A percentile compares a stretch with the other conserved stretches of the same genome.
Conservation (phyloP, 257 asterid genomes). For the Solanum acaule region DNA sequence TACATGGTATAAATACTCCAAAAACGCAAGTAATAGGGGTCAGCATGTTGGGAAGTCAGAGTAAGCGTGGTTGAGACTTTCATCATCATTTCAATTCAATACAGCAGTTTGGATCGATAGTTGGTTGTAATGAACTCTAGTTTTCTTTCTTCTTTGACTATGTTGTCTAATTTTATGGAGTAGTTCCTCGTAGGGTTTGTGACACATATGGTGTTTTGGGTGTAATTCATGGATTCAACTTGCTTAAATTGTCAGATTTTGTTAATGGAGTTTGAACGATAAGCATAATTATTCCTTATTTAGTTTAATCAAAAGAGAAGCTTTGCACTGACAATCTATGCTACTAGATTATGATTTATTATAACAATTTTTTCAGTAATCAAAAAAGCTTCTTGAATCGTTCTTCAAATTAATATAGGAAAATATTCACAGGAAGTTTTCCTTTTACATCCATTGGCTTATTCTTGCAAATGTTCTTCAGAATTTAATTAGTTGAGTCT, state of each 20-base stretch:
- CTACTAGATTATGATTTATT: background rate
- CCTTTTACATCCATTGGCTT: background rate
- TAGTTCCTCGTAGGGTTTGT: background rate
- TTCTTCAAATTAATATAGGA: background rate
- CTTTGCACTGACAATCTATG: background rate
- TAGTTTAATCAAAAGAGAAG: background rate
- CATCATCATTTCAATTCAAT: background rate
- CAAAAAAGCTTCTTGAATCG: background rate
- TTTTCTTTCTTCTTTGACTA: background rate
- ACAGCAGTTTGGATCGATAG: background rate
- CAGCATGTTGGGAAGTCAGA: background rate
- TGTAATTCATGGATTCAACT: background rate
- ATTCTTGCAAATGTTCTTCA: background rate
- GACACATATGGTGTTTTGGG: background rate
- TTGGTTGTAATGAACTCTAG: background rate
- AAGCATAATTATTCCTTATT: background rate
- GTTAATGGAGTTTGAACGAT: background rate
- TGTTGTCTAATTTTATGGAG: background rate
- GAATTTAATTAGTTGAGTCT: background rate
- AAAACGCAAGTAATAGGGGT: background rate
- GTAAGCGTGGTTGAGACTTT: background rate
- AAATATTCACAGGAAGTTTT: background rate
- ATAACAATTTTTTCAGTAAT: background rate
- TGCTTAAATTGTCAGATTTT: background rate
- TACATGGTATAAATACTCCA: background rate